Base-by-base conservation (phyloP, 768 basidiomycete genomes). In the Amanita molliuscula region DNA sequence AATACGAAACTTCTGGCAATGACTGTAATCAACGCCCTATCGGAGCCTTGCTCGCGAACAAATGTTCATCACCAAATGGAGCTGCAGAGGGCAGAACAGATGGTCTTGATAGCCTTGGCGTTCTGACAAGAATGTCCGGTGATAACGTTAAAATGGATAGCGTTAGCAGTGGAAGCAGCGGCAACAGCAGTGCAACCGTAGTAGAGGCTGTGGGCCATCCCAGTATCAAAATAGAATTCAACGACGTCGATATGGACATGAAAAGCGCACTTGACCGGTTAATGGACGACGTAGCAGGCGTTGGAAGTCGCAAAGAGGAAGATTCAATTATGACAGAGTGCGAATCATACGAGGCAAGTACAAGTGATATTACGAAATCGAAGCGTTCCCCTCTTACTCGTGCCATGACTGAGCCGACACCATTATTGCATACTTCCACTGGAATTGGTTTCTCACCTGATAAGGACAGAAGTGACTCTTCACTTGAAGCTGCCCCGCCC, bases 191-290 rank as follows among this genome's bases (percentile, higher is more conserved):
- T n/a, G 35, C 21, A 36, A 47, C 46, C n/a, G 35, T 16, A 13
- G 46, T 47, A 16, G 46, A 47, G 4, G 34, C 46, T 6, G 33
- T 16, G 21, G 31, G 15, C 18, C 23, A 18, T 34, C 44, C 36
- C 28, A 29, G 9, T 13, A 35, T 52, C 45, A 74, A 71, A 11
- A 61, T 75, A 59, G 71, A 72, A 6, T 70, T 74, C 40, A 70
- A 79, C 23, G 75, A 79, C 55, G 78, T 82, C 23, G 74, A 77
- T 54, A 75, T 77, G 69, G 84, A 84, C 42, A 84, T 84, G 76
- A 77, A 78, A 53, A 82, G 80, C 53, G 84, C 84, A 5, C 69
- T 87, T 26, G 84, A 87, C 59, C 67, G 81, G 38, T 68, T 87
- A 26, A 82, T 87, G 78, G 81, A 84, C 54, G 79, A 84, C 49